These are phyloP conservation scores for Porphyridium purpureum DNA, from an alignment of 23 red algal species.

Conservation along the genomic window DNA sequence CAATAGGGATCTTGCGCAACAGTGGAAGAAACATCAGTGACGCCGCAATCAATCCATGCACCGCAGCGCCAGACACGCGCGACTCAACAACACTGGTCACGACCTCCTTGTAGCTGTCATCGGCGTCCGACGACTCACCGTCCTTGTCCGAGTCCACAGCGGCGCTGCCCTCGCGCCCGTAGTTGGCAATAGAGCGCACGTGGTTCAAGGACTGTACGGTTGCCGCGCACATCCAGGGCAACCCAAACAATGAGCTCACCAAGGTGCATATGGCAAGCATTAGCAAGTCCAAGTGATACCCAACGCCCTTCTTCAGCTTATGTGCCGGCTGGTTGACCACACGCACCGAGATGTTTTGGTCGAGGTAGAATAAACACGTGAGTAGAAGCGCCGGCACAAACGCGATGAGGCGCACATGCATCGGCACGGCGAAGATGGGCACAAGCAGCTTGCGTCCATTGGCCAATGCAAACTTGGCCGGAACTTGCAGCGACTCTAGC, in stretches of 20 bases:
- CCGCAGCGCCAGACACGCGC: slow-evolving; percentile 39
- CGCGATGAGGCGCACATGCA: slow-evolving; percentile 30
- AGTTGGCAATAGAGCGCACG: slow-evolving; percentile 56
- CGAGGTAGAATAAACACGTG: slow-evolving; percentile 78
- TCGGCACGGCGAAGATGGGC: slow-evolving; percentile 28
- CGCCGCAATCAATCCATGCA: slow-evolving; percentile 39
- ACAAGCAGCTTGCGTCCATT: slow-evolving; percentile 46
- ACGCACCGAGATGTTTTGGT: slow-evolving; percentile 84
- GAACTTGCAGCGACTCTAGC: slow-evolving; percentile 41
- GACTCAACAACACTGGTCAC: slow-evolving; percentile 57
- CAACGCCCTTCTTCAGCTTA: slow-evolving; percentile 64
- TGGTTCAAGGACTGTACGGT: slow-evolving; percentile 83
- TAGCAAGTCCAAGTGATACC: slow-evolving; percentile 79
- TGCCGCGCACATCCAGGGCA: slow-evolving; percentile 95
- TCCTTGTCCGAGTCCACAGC: too few species aligned
- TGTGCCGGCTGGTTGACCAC: slow-evolving; percentile 72
- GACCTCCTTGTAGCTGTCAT: slow-evolving; percentile 16
- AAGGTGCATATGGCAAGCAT: slow-evolving; percentile 53
- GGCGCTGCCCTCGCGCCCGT: slow-evolving; percentile 1
- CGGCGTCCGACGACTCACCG: not conserved
- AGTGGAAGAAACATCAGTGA: slow-evolving; percentile 61
- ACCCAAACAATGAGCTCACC: slow-evolving; percentile 57
- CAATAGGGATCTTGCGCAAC: slow-evolving; percentile 64
- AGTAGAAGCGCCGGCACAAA: slow-evolving; percentile 71
- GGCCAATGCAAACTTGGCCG: slow-evolving; percentile 41